Conservation (phyloP, 139 green algal genomes). For the Coccomyxa sp. region DNA sequence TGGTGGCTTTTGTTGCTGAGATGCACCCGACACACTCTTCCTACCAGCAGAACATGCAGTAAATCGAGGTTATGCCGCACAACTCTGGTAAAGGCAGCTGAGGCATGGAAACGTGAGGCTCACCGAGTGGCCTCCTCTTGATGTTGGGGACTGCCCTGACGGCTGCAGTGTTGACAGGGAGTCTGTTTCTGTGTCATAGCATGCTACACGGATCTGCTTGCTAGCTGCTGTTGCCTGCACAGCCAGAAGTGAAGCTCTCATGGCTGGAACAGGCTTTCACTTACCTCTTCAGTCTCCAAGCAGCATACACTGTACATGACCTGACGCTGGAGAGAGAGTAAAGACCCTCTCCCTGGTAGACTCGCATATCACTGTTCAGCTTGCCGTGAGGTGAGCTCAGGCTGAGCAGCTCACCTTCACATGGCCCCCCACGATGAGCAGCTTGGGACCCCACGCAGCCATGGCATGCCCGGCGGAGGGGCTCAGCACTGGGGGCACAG, state of each 20-base stretch:
- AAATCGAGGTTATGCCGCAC: too few species aligned
- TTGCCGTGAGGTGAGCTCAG: too few species aligned
- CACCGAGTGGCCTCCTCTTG: background rate
- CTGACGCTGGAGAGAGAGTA: too few species aligned
- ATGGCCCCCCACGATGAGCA: conserved; percentile 82
- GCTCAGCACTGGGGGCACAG: conserved; percentile 26
- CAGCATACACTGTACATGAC: too few species aligned
- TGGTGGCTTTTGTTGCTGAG: background rate
- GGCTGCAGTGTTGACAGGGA: background rate
- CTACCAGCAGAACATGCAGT: too few species aligned
- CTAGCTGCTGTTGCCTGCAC: background rate
- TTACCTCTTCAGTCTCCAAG: too few species aligned
- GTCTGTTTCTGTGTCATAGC: background rate
- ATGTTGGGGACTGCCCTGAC: background rate
- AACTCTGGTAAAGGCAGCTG: too few species aligned
- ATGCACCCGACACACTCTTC: too few species aligned
- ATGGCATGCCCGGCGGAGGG: conserved; percentile 55
- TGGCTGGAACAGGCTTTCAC: too few species aligned
- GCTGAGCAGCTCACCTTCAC: conserved; percentile 57
- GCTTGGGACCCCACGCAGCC: conserved; percentile 41
- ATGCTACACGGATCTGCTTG: background rate
- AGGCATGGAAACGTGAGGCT: too few species aligned
- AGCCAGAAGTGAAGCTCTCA: background rate
- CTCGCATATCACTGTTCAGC: too few species aligned
- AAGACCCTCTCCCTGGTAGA: too few species aligned